phyloP scores from a whole-genome alignment of 73 alveolate species.

The Uronychia setigera region DNA sequence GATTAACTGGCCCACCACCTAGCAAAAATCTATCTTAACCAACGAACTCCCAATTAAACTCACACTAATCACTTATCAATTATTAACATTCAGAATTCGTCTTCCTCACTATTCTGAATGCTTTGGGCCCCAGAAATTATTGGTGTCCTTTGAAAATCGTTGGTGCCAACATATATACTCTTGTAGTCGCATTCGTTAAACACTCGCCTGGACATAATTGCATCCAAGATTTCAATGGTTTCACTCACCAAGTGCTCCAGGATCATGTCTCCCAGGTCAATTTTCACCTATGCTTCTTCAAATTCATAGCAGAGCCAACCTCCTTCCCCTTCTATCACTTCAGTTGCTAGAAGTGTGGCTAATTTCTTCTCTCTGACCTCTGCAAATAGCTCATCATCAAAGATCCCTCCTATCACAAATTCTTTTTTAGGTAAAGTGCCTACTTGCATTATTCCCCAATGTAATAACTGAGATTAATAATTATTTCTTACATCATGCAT shows the following conservation, averaged over 20 bases:
- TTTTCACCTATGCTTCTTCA: constrained; percentile 73
- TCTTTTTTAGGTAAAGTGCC: constrained; percentile 62
- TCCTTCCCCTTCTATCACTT: constrained; percentile 61
- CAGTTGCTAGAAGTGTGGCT: constrained; percentile 57
- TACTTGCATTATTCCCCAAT: constrained; percentile 56
- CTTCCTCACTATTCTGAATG: constrained; percentile 1
- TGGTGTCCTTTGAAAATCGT: background rate
- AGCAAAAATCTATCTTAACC: too few relatives aligned
- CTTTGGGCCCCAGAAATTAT: background rate
- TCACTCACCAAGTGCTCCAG: constrained; percentile 69
- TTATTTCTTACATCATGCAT: constrained; percentile 43
- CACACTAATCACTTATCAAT: too few relatives aligned
- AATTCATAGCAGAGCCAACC: constrained; percentile 69
- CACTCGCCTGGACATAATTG: background rate
- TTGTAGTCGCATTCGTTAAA: background rate
- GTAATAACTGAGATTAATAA: constrained; percentile 21
- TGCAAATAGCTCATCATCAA: constrained; percentile 64
- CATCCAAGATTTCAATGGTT: constrained; percentile 22
- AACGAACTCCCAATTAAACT: too few relatives aligned
- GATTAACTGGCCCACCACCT: too few relatives aligned
- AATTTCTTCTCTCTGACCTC: constrained; percentile 68
- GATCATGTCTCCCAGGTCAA: constrained; percentile 72
- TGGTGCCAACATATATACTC: background rate
- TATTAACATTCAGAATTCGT: too few relatives aligned
- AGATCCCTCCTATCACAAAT: constrained; percentile 34